A percentile compares a stretch with the other conserved stretches of the same genome.
These are phyloP conservation scores for Coriolopsis trogii DNA, from an alignment of 1,284 basidiomycete species.

Conservation along the genomic window DNA sequence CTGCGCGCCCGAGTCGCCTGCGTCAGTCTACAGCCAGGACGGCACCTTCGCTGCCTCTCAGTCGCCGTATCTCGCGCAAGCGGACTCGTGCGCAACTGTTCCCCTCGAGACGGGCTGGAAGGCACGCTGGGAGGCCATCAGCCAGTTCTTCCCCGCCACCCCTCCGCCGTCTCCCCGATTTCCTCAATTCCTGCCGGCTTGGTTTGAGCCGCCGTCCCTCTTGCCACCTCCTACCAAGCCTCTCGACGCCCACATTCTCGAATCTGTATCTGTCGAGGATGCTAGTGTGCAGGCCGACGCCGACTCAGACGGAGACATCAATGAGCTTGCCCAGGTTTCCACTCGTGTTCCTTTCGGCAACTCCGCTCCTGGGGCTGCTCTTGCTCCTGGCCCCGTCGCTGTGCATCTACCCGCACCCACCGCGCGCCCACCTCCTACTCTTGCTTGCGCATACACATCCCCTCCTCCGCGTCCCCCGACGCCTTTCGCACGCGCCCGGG, in stretches of 20 bases:
- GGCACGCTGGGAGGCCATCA: neutral
- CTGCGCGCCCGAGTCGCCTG: conserved; percentile 8
- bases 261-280: neutral
- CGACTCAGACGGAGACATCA: neutral
- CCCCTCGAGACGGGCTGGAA: neutral
- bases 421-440: neutral
- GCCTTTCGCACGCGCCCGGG: too few species aligned
- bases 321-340: neutral
- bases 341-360: neutral
- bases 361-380: neutral
- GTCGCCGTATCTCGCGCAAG: neutral
- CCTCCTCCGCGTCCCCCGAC: neutral
- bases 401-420: neutral
- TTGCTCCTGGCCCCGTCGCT: neutral
- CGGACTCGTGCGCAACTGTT: neutral
- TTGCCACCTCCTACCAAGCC: neutral
- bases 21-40: conserved; percentile 8
- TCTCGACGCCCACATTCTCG: too few species aligned
- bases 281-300: too few species aligned
- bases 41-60: neutral
- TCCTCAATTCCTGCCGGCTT: neutral
- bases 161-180: neutral
- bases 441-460: neutral
- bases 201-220: neutral
- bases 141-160: neutral